phyloP scores from a whole-genome alignment of 805 yeast genomes.

The Sugiyamaella smithiae region DNA sequence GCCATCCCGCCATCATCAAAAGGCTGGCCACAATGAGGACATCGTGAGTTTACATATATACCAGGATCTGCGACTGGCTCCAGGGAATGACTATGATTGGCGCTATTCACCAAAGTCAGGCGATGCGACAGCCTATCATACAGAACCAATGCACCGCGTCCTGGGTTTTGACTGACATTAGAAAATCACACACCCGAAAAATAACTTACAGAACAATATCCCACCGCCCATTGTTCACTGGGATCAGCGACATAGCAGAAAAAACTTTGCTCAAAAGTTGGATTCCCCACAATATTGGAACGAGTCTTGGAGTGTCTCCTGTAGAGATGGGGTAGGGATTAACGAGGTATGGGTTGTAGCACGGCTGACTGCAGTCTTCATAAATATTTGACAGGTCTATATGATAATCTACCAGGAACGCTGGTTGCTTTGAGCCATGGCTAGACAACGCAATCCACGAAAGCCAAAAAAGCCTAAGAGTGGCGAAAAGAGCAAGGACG shows the following conservation, averaged over 20 bases:
- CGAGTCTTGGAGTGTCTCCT: no score
- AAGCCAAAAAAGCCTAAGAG: no score
- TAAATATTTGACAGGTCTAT: no score
- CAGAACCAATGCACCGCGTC: conserved; percentile 21
- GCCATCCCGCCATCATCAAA: background rate
- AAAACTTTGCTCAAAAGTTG: no score
- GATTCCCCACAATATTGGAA: conserved; percentile 1
- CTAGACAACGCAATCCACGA: no score
- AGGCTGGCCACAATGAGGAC: conserved; percentile 21
- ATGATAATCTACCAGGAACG: no score
- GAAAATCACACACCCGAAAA: background rate
- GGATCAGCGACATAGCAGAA: conserved; percentile 18
- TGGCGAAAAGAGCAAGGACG: no score
- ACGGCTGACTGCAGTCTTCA: no score
- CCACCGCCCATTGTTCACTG: conserved; percentile 18
- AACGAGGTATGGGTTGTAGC: background rate
- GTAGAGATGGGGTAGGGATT: conserved; percentile 1
- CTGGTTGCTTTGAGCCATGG: no score
- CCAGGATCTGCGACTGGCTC: background rate
- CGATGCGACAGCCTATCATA: conserved; percentile 18
- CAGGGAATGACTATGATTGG: conserved; percentile 4
- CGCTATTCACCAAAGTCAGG: conserved; percentile 20
- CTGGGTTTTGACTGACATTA: conserved; percentile 14
- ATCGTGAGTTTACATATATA: conserved; percentile 6
- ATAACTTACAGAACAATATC: conserved; percentile 20